Base-by-base conservation (phyloP, 345 rosid genomes). In the Dovyalis caffra region DNA sequence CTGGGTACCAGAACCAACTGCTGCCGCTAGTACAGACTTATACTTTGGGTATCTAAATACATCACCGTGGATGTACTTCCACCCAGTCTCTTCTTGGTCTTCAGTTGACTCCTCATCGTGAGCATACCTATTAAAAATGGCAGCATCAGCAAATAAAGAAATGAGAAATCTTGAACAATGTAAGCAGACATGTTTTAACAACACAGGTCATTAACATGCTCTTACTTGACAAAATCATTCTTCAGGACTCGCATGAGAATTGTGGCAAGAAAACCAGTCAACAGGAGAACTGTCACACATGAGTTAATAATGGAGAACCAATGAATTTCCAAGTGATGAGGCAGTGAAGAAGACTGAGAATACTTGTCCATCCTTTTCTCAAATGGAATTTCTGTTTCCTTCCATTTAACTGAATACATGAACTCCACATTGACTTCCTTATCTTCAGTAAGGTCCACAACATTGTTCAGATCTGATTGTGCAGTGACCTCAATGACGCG, bases 331-430 rank as follows among this genome's bases (percentile, higher is more conserved):
- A 80, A 49, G 68, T 80, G 83, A 71, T 75, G 83, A 20, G 83
- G 83, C 73, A 80, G 64, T 10, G 79, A 75, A 71, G 83, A 80
- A 23, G 79, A 75, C 5, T 71, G 70, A 0, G 83, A 75, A 38
- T 80, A 80, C 73, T 80, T 80, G 6, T 80, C 76, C 83, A 80
- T 80, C 68, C 83, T 80, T 20, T 80, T 80, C 51, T 80, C 83
- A 71, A 66, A 80, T 25, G 71, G 76, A 34, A 45, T 75, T 9
- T 80, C 72, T 16, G 79, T 80, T 66, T 75, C 83, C 73, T 80
- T 80, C 83, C 83, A 80, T 34, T 80, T 80, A 8, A 75, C 83
- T 34, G 79, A 65, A 60, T 75, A 80, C 26, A 67, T 49, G 34
- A 80, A 80, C 60, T 80, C 83, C 1, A 43, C 83, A 29, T 80